These are phyloP conservation scores for Ceratocystis variospora DNA, from an alignment of 2,329 filamentous ascomycete species.

Conservation along the genomic window DNA sequence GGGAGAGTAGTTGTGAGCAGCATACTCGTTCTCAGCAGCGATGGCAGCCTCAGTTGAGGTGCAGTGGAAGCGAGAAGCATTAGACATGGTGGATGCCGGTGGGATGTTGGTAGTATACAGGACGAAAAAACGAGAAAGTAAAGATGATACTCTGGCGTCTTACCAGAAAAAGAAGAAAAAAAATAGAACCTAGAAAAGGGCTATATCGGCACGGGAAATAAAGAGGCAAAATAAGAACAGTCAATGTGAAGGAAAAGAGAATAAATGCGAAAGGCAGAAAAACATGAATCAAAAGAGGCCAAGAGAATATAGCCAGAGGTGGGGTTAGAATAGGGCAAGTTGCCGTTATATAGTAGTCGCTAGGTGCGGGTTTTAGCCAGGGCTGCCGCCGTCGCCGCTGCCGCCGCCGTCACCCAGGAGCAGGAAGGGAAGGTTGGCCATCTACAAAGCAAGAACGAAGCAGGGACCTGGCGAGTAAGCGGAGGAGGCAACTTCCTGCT, in stretches of 20 bases:
- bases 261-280: neutral
- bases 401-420: neutral
- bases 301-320: neutral
- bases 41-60: slow-evolving; percentile 69
- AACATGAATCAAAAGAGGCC: neutral
- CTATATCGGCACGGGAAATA: neutral
- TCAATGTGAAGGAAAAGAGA: neutral
- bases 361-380: neutral
- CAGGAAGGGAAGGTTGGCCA: neutral
- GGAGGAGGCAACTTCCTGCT: neutral
- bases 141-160: neutral
- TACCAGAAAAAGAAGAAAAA: neutral
- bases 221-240: neutral
- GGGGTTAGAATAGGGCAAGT: neutral
- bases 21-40: slow-evolving; percentile 64
- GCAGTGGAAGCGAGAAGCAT: slow-evolving; percentile 53
- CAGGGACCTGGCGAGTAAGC: neutral
- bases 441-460: neutral
- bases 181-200: neutral
- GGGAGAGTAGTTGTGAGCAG: slow-evolving; percentile 98
- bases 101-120: neutral
- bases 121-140: neutral
- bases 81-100: slow-evolving; percentile 37
- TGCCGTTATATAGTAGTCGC: neutral
- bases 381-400: neutral